These are phyloP conservation scores for Kregervanrija delftensis DNA, from an alignment of 805 yeast genomes.

Conservation along the genomic window DNA sequence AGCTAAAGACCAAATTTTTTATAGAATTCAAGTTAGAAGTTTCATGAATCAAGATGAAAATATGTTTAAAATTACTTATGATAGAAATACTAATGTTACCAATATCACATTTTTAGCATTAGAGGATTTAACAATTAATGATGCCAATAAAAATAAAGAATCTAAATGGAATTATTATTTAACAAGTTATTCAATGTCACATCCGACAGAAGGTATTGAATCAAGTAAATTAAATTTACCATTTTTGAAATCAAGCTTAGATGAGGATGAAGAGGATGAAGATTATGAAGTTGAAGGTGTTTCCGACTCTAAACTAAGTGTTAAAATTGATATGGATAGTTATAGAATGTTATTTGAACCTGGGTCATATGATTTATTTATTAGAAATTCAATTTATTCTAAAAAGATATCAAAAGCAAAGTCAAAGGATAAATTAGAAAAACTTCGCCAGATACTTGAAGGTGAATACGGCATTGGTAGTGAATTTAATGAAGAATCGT, in stretches of 20 bases:
- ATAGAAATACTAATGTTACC: slow-evolving; percentile 44
- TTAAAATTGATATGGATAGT: slow-evolving; percentile 70
- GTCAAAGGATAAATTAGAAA: slow-evolving; percentile 11
- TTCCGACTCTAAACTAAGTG: slow-evolving; percentile 63
- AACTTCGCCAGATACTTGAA: slow-evolving; percentile 35
- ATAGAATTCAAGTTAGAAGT: slow-evolving; percentile 80
- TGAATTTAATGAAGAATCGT: slow-evolving; percentile 35
- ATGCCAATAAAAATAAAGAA: slow-evolving; percentile 48
- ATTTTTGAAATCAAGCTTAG: slow-evolving; percentile 55
- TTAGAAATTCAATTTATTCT: slow-evolving; percentile 47
- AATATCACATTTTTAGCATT: slow-evolving; percentile 78
- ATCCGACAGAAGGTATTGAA: slow-evolving; percentile 94
- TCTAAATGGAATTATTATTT: slow-evolving; percentile 90
- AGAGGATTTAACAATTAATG: slow-evolving; percentile 82
- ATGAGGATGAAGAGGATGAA: slow-evolving; percentile 38
- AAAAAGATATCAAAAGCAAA: slow-evolving; percentile 17
- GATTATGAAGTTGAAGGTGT: slow-evolving; percentile 48
- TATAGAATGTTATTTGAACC: slow-evolving; percentile 78
- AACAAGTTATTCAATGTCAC: slow-evolving; percentile 88
- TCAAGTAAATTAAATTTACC: slow-evolving; percentile 73
- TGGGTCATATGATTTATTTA: slow-evolving; percentile 70
- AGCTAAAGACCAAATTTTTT: slow-evolving; percentile 81
- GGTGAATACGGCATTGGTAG: slow-evolving; percentile 51
- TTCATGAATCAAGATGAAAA: slow-evolving; percentile 79
- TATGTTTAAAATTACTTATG: slow-evolving; percentile 80